These are phyloP conservation scores for Leptodontidium sp. DNA, from an alignment of 2,329 filamentous ascomycete species.

Conservation along the genomic window DNA sequence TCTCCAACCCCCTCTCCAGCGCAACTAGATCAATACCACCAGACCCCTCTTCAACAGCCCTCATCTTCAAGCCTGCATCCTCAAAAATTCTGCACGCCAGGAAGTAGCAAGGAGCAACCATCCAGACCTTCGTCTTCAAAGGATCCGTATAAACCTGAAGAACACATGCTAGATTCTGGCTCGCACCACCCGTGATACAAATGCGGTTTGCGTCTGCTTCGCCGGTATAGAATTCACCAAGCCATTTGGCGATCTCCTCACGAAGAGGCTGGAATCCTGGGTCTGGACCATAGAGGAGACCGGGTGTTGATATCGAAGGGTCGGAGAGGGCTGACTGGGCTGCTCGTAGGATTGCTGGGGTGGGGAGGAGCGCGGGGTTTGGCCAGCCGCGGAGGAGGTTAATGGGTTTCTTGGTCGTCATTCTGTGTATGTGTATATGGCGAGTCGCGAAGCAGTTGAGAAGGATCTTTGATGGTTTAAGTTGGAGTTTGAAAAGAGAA, in stretches of 20 bases:
- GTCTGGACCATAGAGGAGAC: conserved; percentile 83
- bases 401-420: conserved; percentile 47
- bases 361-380: conserved; percentile 50
- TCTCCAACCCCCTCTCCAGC: conserved; percentile 52
- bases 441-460: not conserved
- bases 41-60: conserved; percentile 77
- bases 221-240: conserved; percentile 60
- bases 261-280: conserved; percentile 76
- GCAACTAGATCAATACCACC: conserved; percentile 77
- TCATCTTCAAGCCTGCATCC: conserved; percentile 78
- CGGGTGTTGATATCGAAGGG: conserved; percentile 64
- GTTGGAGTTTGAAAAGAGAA: not conserved
- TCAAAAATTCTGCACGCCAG: conserved; percentile 87
- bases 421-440: conserved; percentile 1
- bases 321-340: conserved; percentile 68
- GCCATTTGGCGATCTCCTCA: conserved; percentile 73
- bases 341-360: conserved; percentile 44
- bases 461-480: not conserved
- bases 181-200: conserved; percentile 85
- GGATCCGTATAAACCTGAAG: conserved; percentile 85
- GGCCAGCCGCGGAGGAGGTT: conserved; percentile 77
- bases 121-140: conserved; percentile 79
- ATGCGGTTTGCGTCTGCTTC: conserved; percentile 62
- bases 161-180: conserved; percentile 80
- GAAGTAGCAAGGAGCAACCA: conserved; percentile 84